Conservation (phyloP, 1,139 yeast genomes). For the Sugiyamaella pinicola region DNA sequence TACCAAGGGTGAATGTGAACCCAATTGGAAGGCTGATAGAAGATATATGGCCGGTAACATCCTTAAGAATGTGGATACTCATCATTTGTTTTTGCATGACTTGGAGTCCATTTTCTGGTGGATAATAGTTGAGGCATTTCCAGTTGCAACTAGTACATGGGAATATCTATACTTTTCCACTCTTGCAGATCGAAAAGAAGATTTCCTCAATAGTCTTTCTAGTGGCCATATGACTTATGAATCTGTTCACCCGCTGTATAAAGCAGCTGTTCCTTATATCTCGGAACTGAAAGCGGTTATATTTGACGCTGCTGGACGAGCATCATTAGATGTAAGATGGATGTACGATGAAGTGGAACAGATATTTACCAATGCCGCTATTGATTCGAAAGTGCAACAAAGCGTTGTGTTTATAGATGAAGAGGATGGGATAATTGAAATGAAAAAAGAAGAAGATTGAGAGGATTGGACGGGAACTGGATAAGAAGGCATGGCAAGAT, state of each 20-base stretch:
- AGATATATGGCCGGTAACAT: constrained; percentile 5
- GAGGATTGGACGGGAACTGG: not conserved
- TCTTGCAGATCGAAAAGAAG: constrained; percentile 6
- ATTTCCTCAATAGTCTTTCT: not conserved
- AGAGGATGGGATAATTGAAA: constrained; percentile 4
- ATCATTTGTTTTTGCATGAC: constrained; percentile 8
- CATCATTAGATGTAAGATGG: constrained; percentile 13
- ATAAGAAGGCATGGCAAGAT: not conserved
- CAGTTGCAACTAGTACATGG: constrained; percentile 6
- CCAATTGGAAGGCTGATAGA: constrained; percentile 14
- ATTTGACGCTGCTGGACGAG: constrained; percentile 10
- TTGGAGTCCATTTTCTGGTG: constrained; percentile 17
- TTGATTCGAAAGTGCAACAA: constrained; percentile 3
- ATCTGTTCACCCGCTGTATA: constrained; percentile 1
- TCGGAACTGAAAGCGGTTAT: constrained; percentile 7
- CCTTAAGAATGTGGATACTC: constrained; percentile 5
- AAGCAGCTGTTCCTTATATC: constrained; percentile 13
- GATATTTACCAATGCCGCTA: constrained; percentile 1
- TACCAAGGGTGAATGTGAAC: constrained; percentile 13
- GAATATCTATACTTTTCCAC: not conserved
- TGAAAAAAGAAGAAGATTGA: not conserved
- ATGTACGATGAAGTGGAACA: constrained; percentile 17
- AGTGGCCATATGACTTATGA: not conserved
- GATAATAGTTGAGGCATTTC: constrained; percentile 15
- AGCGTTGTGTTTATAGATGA: constrained; percentile 8